Percentiles rank a stretch among this genome's conserved stretches.
phyloP scores from a whole-genome alignment of 192 early-diverging fungal species.

The Endogone sp. region DNA sequence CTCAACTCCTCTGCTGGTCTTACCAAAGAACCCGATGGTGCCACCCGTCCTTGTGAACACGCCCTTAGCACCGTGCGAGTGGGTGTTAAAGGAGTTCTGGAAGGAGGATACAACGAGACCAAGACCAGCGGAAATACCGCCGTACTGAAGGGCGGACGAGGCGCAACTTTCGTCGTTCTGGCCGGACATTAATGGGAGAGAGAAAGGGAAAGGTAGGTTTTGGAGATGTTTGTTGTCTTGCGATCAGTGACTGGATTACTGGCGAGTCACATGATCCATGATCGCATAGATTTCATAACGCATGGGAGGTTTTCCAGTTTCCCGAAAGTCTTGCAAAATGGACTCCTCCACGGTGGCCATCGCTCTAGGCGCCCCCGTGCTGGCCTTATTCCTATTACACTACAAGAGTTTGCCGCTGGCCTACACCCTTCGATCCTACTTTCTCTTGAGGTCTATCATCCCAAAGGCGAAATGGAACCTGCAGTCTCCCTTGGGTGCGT shows the following conservation, averaged over 20 bases:
- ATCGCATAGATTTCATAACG: neutral
- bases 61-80: conserved; percentile 43
- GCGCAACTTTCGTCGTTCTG: conserved; percentile 33
- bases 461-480: conserved; percentile 15
- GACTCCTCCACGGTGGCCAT: neutral
- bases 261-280: neutral
- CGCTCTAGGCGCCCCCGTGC: neutral
- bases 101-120: conserved; percentile 67
- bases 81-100: conserved; percentile 58
- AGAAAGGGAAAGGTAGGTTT: too few relatives aligned
- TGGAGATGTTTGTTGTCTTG: neutral
- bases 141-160: conserved; percentile 39
- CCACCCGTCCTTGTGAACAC: conserved; percentile 59
- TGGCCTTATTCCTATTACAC: conserved; percentile 26
- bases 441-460: conserved; percentile 17
- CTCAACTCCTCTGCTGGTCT: too few relatives aligned
- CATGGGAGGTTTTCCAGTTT: neutral
- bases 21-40: conserved; percentile 70
- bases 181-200: neutral
- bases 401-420: conserved; percentile 36
- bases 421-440: conserved; percentile 40
- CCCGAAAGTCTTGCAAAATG: neutral
- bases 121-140: conserved; percentile 51
- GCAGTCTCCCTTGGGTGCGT: conserved; percentile 10
- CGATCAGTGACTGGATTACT: too few relatives aligned